Evolutionary conservation across 2,329 filamentous ascomycete species (phyloP), one percentile per base, ranked within the genome.

Genomic region (Thelonectria olida): DNA sequence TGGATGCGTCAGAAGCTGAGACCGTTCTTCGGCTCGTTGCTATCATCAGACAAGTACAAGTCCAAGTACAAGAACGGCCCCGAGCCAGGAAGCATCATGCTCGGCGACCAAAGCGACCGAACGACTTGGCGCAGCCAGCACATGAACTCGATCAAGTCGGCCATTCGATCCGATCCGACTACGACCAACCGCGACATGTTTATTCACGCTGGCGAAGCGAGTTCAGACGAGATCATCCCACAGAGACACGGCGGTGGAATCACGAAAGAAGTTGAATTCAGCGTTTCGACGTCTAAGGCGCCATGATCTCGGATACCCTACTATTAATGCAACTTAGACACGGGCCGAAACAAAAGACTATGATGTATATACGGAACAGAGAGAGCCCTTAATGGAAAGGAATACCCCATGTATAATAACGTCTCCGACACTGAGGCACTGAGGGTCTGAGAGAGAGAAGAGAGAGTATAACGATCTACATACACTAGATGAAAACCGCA

Each of bases 1-100:
- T 67, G 58, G 50, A 55, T 67, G 7, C 66, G 77, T 57, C 60
- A 64, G n/a, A 69, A 70, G 13, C 61, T 73, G 1, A 71, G 60
- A 28, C 70, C 67, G 0, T 51, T 70, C 9, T 64, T 73, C 8
- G 67, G 69, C 0, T 73, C 72, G 1, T 53, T 73, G 1, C 47
- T 67, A 2, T 73, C 68, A 0, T 70, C 70, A 7, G 67, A 66
- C 44, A 58, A 62, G 41, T 45, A 45, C 41, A 45, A 45, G 41
- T 45, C 41, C 3, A 67, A 69, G n/a, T 69, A 67, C 51, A 68
- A 66, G 12, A 42, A 34, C 10, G 65, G 66, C 1, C 63, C 62
- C 3, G 55, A 65, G 25, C 58, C 62, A 3, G 68, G 69, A 20
- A 72, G 69, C 12, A 72, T 69, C 12, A 71, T 69, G 62, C 66